phyloP scores from a whole-genome alignment of 1,139 yeast genomes.

The Chernovozyma aurita region DNA sequence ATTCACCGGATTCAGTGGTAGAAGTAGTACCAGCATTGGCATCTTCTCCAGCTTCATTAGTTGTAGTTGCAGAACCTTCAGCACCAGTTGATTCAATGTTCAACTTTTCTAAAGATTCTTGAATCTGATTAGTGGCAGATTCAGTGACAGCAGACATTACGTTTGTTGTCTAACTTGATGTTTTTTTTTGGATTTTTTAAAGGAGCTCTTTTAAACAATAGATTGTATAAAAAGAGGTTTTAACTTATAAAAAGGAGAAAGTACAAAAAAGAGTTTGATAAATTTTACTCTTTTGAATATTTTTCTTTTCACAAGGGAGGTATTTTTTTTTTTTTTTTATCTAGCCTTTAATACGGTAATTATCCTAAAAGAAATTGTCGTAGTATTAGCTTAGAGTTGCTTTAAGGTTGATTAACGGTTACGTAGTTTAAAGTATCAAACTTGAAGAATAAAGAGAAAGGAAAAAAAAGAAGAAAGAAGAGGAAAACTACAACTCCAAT shows the following conservation, averaged over 20 bases:
- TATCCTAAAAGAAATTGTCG: not conserved
- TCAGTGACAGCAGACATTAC: constrained; percentile 41
- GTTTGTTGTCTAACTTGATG: constrained; percentile 8
- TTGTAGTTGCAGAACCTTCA: constrained; percentile 16
- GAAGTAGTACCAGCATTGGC: constrained; percentile 18
- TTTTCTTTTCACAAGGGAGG: constrained; percentile 1
- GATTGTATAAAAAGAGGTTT: not conserved
- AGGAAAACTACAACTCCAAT: not conserved
- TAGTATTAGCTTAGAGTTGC: constrained; percentile 4
- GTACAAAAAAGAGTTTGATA: not conserved
- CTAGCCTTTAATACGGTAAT: constrained; percentile 4
- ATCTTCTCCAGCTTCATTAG: constrained; percentile 14
- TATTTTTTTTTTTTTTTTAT: constrained; percentile 6
- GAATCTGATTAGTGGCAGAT: constrained; percentile 32
- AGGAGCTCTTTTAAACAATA: not conserved
- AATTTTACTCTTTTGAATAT: not conserved
- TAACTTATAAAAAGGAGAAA: not conserved
- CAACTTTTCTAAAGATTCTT: constrained; percentile 56
- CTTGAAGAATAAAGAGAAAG: constrained; percentile 6
- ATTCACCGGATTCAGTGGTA: constrained; percentile 27
- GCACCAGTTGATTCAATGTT: constrained; percentile 36
- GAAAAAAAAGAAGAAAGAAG: constrained; percentile 3
- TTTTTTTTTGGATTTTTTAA: constrained; percentile 12
- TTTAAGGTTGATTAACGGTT: constrained; percentile 2
- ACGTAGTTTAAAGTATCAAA: constrained; percentile 5